These are phyloP conservation scores for Xylariaceae sp. DNA, from an alignment of 2,329 filamentous ascomycete genomes.

Conservation along the genomic window DNA sequence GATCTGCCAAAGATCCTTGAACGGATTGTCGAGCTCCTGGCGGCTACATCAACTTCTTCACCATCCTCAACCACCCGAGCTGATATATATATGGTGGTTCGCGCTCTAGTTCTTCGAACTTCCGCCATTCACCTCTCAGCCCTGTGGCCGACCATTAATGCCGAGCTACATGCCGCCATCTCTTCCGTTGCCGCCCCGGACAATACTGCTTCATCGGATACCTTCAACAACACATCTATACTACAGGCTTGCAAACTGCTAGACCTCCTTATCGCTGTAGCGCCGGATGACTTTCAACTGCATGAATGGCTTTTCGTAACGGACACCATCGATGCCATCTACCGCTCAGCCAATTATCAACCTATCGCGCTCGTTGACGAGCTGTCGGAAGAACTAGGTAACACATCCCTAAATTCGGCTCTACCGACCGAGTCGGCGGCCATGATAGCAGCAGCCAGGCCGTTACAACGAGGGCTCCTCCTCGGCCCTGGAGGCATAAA, in stretches of 20 bases:
- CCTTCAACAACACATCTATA: conserved; percentile 75
- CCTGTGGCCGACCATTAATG: conserved; percentile 88
- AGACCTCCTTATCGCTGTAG: conserved; percentile 81
- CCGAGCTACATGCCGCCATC: conserved; percentile 80
- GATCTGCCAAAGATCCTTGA: conserved; percentile 76
- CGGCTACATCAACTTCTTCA: conserved; percentile 83
- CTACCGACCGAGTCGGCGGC: conserved; percentile 41
- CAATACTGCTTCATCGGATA: conserved; percentile 65
- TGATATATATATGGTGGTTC: conserved; percentile 86
- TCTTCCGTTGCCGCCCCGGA: conserved; percentile 72
- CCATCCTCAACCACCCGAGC: conserved; percentile 87
- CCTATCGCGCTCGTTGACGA: conserved; percentile 82
- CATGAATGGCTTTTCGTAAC: conserved; percentile 97
- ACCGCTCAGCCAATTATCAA: conserved; percentile 70
- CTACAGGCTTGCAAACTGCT: conserved; percentile 93
- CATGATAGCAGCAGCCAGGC: conserved; percentile 27
- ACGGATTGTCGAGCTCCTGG: conserved; percentile 83
- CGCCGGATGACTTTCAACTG: conserved; percentile 96
- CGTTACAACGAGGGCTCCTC: conserved; percentile 50
- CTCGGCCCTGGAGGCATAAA: conserved; percentile 56
- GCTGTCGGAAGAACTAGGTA: conserved; percentile 74
- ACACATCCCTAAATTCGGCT: conserved; percentile 38
- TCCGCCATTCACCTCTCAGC: conserved; percentile 78
- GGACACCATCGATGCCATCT: conserved; percentile 94
- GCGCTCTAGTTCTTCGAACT: conserved; percentile 78